Conservation (phyloP, 2,329 filamentous ascomycete genomes). For the Lasiodiplodia theobromae region DNA sequence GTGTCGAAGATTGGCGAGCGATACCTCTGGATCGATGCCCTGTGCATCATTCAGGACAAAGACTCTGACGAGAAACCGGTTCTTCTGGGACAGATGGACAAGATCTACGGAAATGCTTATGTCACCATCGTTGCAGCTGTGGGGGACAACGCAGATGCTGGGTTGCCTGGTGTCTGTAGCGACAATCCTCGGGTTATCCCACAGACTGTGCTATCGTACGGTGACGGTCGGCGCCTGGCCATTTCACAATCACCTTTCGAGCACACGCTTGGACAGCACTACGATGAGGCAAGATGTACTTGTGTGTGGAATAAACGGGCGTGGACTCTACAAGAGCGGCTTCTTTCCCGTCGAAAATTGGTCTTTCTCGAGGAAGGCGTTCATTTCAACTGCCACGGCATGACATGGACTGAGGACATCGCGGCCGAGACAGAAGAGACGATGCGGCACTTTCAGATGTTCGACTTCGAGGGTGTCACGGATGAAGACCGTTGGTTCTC, state of each 20-base stretch:
- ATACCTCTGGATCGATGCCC: constrained; percentile 33
- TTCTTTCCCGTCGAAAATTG: background rate
- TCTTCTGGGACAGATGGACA: constrained; percentile 30
- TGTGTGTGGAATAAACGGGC: background rate
- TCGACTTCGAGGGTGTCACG: background rate
- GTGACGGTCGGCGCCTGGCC: background rate
- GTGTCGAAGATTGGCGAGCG: constrained; percentile 24
- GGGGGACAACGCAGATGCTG: constrained; percentile 23
- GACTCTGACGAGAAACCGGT: constrained; percentile 18
- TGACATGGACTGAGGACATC: background rate
- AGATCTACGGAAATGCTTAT: constrained; percentile 32
- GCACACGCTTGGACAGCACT: background rate
- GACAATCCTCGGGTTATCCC: background rate
- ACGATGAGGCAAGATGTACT: background rate
- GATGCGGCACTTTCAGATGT: background rate
- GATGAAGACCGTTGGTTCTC: constrained; percentile 2
- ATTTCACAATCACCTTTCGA: background rate
- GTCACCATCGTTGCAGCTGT: constrained; percentile 34
- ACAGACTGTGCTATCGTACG: background rate
- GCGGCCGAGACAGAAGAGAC: background rate
- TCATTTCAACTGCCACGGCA: background rate
- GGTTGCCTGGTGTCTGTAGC: constrained; percentile 9
- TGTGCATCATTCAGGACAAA: constrained; percentile 32
- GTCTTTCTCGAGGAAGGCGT: background rate
- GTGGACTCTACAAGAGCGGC: background rate